Evolutionary conservation across 768 basidiomycete species (phyloP), one percentile per base, ranked within the genome.

Genomic region (Trametes maxima): DNA sequence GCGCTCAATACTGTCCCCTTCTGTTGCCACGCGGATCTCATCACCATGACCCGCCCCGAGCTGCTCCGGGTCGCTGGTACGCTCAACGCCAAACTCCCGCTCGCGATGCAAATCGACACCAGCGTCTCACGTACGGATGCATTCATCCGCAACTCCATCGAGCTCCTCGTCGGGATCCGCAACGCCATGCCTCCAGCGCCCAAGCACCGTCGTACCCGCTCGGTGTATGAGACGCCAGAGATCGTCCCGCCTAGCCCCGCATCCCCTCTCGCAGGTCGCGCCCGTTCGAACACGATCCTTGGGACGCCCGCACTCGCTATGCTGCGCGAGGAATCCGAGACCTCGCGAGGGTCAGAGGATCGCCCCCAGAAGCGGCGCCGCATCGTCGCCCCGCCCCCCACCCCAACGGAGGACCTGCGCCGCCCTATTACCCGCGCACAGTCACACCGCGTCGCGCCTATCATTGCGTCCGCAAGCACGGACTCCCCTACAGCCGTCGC

Each of bases 1-100:
- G 79, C 87, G 6, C 77, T 90, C 13, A 75, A 79, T 43, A 72
- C 71, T 22, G 75, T 81, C 11, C 88, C 88, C 0, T 91, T 90
- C 74, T 87, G 86, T 73, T 89, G 87, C 71, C 87, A 91, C 68
- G 86, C 88, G 60, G 88, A 91, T 65, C 79, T 90, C 43, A 67
- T 89, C 55, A 79, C 81, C 0, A 89, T 91, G 89, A 66, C 80
- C 3, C 82, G 82, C 43, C 46, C 70, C 1, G 76, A 82, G 60
- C 82, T 91, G 45, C 68, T 85, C 47, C 70, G 57, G 0, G 86
- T 86, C 16, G 88, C 86, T 5, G 63, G 66, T 16, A 64, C 75
- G 10, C 78, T 91, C 47, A 91, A 91, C 69, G 75, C 68, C 14
- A 80, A 79, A 39, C 76, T 90, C 1, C 88, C 89, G 2, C 68